Evolutionary conservation across 1,284 basidiomycete genomes (phyloP).

Genomic region (Rhodotorula sp.): DNA sequence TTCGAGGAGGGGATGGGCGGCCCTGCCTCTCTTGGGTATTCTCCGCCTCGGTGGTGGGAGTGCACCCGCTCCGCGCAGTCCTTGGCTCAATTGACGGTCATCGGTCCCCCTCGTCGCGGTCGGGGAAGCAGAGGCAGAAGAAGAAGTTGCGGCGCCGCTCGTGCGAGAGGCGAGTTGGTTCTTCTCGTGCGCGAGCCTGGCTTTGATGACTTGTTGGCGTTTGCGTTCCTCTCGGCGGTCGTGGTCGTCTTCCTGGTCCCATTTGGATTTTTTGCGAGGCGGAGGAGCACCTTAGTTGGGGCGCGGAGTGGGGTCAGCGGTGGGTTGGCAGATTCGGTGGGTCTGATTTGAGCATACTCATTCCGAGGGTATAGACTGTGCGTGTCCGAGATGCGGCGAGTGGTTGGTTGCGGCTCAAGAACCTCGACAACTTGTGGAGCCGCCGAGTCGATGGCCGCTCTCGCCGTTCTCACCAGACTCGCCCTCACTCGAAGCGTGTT

Average conservation of each 20-base stretch:
- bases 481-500: too few relatives aligned
- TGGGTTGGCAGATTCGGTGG: too few relatives aligned
- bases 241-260: conserved; percentile 41
- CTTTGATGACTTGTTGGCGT: conserved; percentile 27
- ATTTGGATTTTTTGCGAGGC: conserved; percentile 40
- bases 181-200: conserved; percentile 22
- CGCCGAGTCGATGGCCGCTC: too few relatives aligned
- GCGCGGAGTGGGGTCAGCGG: neutral
- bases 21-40: conserved; percentile 23
- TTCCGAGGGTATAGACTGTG: too few relatives aligned
- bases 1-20: conserved; percentile 36
- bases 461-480: too few relatives aligned
- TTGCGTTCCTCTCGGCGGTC: conserved; percentile 20
- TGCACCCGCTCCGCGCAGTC: neutral
- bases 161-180: too few relatives aligned
- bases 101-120: neutral
- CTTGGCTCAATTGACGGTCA: neutral
- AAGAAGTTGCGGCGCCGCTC: neutral
- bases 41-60: neutral
- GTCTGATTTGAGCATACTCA: too few relatives aligned
- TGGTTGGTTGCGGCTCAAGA: too few relatives aligned
- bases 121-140: neutral
- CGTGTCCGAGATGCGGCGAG: too few relatives aligned
- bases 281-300: conserved; percentile 6
- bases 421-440: too few relatives aligned